phyloP scores from a whole-genome alignment of 2,329 filamentous ascomycete genomes.

The Fusarium tricinctum region DNA sequence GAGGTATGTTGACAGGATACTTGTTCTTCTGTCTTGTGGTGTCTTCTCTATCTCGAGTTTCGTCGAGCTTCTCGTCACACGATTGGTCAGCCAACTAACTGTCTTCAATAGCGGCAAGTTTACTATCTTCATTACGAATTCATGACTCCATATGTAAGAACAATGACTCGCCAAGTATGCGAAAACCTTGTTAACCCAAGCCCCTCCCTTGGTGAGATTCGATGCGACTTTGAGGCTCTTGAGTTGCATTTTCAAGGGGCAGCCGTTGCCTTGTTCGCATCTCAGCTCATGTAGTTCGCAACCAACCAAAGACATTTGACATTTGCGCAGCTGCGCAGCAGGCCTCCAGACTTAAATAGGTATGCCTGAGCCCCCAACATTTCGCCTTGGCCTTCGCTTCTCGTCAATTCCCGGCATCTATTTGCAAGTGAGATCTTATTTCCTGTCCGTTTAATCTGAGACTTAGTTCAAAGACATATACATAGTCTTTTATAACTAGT shows the following conservation, averaged over 20 bases:
- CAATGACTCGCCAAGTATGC: constrained; percentile 17
- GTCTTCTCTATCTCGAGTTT: neutral
- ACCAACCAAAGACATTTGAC: constrained; percentile 11
- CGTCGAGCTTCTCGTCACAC: neutral
- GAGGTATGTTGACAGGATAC: neutral
- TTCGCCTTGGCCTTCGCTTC: constrained; percentile 10
- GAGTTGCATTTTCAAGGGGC: constrained; percentile 28
- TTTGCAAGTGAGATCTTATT: constrained; percentile 9
- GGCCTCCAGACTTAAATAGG: constrained; percentile 26
- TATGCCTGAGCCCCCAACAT: constrained; percentile 10
- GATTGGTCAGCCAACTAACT: constrained; percentile 11
- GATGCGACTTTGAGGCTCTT: constrained; percentile 10
- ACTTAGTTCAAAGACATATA: constrained; percentile 6
- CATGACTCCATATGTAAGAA: neutral
- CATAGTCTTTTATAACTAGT: constrained; percentile 6
- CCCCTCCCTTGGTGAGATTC: neutral
- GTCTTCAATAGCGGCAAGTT: neutral
- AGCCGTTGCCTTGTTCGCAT: constrained; percentile 19
- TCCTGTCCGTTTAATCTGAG: neutral
- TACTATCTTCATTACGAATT: neutral
- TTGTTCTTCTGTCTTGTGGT: neutral
- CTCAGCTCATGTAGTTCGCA: constrained; percentile 30
- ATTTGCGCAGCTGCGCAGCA: constrained; percentile 24
- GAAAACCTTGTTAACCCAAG: neutral
- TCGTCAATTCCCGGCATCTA: constrained; percentile 9